Base-by-base conservation (phyloP, 1,284 basidiomycete genomes). In the Ceratobasidium sp. region DNA sequence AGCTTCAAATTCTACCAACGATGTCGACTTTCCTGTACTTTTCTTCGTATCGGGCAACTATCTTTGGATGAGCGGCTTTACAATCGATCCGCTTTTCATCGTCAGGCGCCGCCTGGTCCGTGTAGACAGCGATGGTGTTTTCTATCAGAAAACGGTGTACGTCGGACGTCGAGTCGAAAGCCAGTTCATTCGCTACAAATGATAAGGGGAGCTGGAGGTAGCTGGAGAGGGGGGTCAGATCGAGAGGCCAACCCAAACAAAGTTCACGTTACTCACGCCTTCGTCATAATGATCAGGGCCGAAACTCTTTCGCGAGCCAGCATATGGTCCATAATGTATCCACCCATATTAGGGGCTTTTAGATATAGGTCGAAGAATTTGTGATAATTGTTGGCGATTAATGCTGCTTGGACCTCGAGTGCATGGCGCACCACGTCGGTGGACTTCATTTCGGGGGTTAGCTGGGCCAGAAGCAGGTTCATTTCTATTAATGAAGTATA, bases 271-370 rank as follows among this genome's bases (percentile, higher is more conserved):
- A 88, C 96, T 83, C 81, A 97, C 96, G 94, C 93, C 89, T 94
- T 97, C 52, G 95, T 91, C 87, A 99, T 96, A 81, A 94, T 91
- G 81, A 96, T 90, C 77, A 99, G 86, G 0, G 96, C 96, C 79
- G 92, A 91, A 77, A 94, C 90, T 77, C 98, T 88, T 86, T 99
- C 98, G 80, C 98, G 90, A 83, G 94, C 92, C 81, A 98, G 93
- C 84, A 99, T 98, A 85, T 99, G 96, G 85, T 99, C 97, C 95
- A 99, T 98, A 83, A 99, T 96, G 85, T 99, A 99, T 77, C 92
- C 96, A 69, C 96, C 96, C 98, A 99, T 99, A 84, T 97, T 97
- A 57, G 97, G 97, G 60, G 96, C 95, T 78, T 89, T 88, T 81
- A 90, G 82, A 85, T 96, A 99, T 68, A 97, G 87, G 80, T 91